Conservation (phyloP, 1,284 basidiomycete genomes). For the Agroathelia rolfsii region DNA sequence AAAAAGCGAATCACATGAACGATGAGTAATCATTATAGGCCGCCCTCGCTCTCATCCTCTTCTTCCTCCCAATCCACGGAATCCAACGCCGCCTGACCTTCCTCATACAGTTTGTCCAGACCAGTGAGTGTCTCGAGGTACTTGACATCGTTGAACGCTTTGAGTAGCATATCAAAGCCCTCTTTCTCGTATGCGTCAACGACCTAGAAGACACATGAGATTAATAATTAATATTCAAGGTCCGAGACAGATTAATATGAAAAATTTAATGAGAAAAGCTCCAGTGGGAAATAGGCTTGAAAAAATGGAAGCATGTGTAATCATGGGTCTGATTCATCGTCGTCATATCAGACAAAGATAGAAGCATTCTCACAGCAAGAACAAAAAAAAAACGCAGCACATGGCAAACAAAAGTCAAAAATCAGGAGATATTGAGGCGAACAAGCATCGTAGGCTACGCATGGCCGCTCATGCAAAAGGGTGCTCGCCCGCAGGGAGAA, state of each 20-base stretch:
- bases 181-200: constrained; percentile 63
- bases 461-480: no score
- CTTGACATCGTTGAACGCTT: constrained; percentile 79
- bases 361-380: no score
- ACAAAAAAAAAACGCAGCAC: no score
- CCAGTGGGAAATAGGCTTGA: not conserved
- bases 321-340: constrained; percentile 5
- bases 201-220: constrained; percentile 37
- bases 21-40: no score
- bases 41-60: constrained; percentile 32
- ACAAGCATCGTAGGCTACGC: no score
- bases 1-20: no score
- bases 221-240: constrained; percentile 1
- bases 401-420: constrained; percentile 2
- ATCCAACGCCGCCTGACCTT: constrained; percentile 69
- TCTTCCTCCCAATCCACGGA: constrained; percentile 71
- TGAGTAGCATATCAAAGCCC: constrained; percentile 73
- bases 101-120: constrained; percentile 73
- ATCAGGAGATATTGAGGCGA: no score
- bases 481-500: constrained; percentile 3
- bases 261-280: constrained; percentile 2
- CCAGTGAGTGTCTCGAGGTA: constrained; percentile 82
- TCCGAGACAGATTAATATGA: no score
- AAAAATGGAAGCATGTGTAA: constrained; percentile 3
- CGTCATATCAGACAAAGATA: no score